These are phyloP conservation scores for Microdochium trichocladiopsis DNA, from an alignment of 2,329 filamentous ascomycete genomes.

Conservation along the genomic window DNA sequence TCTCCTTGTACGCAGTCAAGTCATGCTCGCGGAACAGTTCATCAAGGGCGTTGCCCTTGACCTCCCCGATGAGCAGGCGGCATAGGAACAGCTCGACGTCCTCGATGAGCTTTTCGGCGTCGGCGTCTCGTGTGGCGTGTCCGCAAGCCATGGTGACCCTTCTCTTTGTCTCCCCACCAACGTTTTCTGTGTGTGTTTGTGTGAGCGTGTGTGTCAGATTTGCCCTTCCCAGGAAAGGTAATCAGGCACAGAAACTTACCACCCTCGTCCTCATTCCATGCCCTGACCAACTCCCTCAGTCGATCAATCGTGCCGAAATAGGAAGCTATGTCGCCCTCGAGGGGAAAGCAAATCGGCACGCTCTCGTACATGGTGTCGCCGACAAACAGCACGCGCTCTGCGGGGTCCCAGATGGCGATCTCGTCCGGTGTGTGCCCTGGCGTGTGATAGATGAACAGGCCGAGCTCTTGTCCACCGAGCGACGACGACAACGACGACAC, in stretches of 20 bases:
- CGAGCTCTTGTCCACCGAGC: constrained; percentile 17
- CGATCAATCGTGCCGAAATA: constrained; percentile 9
- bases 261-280: constrained; percentile 5
- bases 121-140: not conserved
- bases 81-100: not conserved
- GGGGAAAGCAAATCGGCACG: constrained; percentile 12
- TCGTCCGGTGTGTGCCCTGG: constrained; percentile 39
- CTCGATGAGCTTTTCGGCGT: not conserved
- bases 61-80: not conserved
- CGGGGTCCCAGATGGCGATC: constrained; percentile 34
- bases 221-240: not conserved
- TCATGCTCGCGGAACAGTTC: not conserved
- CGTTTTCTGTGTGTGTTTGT: not conserved
- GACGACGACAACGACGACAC: constrained; percentile 6
- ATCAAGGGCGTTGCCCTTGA: not conserved
- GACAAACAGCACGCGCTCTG: constrained; percentile 33
- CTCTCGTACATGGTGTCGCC: constrained; percentile 37
- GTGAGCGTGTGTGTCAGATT: not conserved
- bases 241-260: not conserved
- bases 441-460: constrained; percentile 33
- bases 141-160: not conserved
- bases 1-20: not conserved
- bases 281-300: constrained; percentile 4
- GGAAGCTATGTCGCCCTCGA: constrained; percentile 6
- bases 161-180: not conserved